These are phyloP conservation scores for Penicillium polonicum DNA, from an alignment of 2,329 filamentous ascomycete species.

Conservation along the genomic window DNA sequence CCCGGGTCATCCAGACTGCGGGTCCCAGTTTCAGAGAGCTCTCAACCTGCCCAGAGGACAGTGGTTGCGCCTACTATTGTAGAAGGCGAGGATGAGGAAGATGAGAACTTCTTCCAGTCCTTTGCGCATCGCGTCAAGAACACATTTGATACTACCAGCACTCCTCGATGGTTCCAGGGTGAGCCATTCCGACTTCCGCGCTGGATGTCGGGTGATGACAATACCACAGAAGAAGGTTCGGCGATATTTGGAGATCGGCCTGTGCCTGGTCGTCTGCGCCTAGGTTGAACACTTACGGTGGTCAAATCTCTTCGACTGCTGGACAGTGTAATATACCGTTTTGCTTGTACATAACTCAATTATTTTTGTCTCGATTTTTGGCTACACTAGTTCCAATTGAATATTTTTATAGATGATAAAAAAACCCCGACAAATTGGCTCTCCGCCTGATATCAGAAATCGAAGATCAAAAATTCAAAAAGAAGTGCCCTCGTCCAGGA, in stretches of 20 bases:
- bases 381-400: background rate
- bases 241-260: conserved; percentile 44
- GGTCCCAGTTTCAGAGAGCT: conserved; percentile 32
- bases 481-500: conserved; percentile 19
- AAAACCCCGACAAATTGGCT: too few relatives aligned
- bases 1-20: conserved; percentile 35
- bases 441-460: too few relatives aligned
- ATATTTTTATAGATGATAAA: too few relatives aligned
- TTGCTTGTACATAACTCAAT: conserved; percentile 19
- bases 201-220: conserved; percentile 70
- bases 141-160: conserved; percentile 79
- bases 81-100: conserved; percentile 64
- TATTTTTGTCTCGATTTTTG: background rate
- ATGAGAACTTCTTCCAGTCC: conserved; percentile 79
- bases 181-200: conserved; percentile 72
- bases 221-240: conserved; percentile 29
- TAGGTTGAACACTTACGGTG: conserved; percentile 28
- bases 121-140: conserved; percentile 86
- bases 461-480: too few relatives aligned
- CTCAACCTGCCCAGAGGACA: conserved; percentile 32
- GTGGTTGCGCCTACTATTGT: conserved; percentile 41
- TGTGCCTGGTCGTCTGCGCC: conserved; percentile 40
- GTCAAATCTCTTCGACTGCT: conserved; percentile 17
- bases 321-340: conserved; percentile 24
- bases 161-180: conserved; percentile 78